Percentiles rank a stretch among this genome's conserved stretches.
These are phyloP conservation scores for Ramalina peruviana DNA, from an alignment of 495 filamentous ascomycete species.

Conservation along the genomic window DNA sequence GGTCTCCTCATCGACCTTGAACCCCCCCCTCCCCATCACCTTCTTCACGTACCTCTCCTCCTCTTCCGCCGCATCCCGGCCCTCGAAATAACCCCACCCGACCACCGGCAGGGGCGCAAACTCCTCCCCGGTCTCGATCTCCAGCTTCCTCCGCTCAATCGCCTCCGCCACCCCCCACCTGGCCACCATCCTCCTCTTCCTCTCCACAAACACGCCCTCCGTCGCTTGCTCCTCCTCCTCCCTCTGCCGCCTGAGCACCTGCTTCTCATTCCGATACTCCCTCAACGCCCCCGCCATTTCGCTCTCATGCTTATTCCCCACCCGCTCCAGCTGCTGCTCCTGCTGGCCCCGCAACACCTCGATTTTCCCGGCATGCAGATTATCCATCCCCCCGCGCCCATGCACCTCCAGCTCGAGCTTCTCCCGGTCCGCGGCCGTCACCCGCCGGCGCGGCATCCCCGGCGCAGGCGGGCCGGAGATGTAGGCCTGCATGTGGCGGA, in stretches of 20 bases:
- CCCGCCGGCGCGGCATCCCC: conserved; percentile 26
- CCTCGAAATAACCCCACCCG: conserved; percentile 7
- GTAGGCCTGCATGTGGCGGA: conserved; percentile 21
- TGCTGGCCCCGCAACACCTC: conserved; percentile 72
- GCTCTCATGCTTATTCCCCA: conserved; percentile 46
- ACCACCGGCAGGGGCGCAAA: conserved; percentile 35
- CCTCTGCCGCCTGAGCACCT: conserved; percentile 18
- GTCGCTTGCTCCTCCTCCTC: conserved; percentile 38
- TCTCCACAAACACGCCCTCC: conserved; percentile 31
- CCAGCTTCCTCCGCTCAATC: conserved; percentile 45
- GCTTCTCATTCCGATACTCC: conserved; percentile 38
- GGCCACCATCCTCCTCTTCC: conserved; percentile 34
- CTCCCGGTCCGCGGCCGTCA: conserved; percentile 42
- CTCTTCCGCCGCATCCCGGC: neutral
- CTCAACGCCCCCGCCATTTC: conserved; percentile 46
- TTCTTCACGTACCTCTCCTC: neutral
- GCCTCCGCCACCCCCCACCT: conserved; percentile 54
- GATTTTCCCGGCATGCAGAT: conserved; percentile 56
- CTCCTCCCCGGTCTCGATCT: conserved; percentile 29
- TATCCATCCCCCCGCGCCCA: conserved; percentile 52
- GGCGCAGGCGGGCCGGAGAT: neutral
- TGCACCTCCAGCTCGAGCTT: conserved; percentile 62
- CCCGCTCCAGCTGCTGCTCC: conserved; percentile 50
- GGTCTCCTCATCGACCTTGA: neutral
- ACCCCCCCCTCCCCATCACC: neutral